These are phyloP conservation scores for Coemansia sp. DNA, from an alignment of 192 early-diverging fungal species.

Conservation along the genomic window DNA sequence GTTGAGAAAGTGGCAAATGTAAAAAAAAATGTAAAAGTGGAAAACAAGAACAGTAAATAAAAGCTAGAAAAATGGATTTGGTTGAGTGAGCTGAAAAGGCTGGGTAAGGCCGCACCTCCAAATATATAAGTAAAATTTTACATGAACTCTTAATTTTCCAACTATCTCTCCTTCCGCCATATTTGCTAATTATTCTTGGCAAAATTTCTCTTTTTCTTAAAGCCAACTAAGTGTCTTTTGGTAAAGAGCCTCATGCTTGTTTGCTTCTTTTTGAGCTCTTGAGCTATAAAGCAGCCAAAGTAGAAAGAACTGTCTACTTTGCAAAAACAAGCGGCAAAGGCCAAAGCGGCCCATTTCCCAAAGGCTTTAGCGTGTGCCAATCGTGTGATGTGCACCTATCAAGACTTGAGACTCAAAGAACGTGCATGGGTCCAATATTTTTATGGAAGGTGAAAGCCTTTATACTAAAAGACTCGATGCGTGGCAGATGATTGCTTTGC, in stretches of 20 bases:
- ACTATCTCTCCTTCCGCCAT: not conserved
- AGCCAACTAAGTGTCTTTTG: not conserved
- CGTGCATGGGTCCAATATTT: too few species aligned
- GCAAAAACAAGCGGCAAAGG: not conserved
- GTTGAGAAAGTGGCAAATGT: not conserved
- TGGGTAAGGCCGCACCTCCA: not conserved
- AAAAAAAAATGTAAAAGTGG: not conserved
- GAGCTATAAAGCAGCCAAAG: not conserved
- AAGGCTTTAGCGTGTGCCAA: not conserved
- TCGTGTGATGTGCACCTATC: too few species aligned
- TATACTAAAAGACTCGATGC: too few species aligned
- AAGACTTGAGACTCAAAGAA: too few species aligned
- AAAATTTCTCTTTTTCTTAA: not conserved
- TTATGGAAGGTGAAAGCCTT: too few species aligned
- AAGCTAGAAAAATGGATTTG: not conserved
- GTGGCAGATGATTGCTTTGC: too few species aligned
- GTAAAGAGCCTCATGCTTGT: too few species aligned
- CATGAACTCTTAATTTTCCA: not conserved
- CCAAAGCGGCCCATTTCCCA: not conserved
- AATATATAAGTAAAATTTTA: not conserved
- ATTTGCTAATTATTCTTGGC: not conserved
- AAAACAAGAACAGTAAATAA: not conserved
- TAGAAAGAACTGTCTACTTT: not conserved
- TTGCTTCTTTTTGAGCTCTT: not conserved
- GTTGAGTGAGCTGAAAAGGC: not conserved